Conservation (phyloP, 345 rosid genomes). For the Boechera retrofracta region DNA sequence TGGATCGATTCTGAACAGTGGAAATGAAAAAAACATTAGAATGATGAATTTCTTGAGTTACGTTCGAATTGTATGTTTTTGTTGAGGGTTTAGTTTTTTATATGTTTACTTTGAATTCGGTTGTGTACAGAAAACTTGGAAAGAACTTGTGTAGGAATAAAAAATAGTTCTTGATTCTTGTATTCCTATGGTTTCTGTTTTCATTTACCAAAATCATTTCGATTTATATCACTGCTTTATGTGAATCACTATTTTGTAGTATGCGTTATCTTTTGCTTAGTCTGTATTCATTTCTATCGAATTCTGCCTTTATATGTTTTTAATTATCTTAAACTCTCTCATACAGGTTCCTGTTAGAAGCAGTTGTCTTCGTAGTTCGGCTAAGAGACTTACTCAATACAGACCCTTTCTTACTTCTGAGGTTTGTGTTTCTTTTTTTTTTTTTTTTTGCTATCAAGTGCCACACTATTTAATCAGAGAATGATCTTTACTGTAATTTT, state of each 20-base stretch:
- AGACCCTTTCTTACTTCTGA: conserved; percentile 55
- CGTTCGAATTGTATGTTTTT: neutral
- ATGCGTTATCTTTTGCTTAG: neutral
- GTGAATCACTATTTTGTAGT: neutral
- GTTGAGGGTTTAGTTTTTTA: neutral
- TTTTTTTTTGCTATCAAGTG: neutral
- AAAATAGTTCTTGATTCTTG: neutral
- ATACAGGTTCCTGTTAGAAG: conserved; percentile 53
- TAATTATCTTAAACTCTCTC: neutral
- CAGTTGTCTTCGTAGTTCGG: conserved; percentile 49
- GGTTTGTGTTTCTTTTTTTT: conserved; percentile 53
- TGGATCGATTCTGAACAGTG: neutral
- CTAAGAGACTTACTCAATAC: conserved; percentile 48
- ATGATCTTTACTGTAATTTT: conserved; percentile 6
- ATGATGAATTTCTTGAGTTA: neutral
- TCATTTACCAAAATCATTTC: neutral
- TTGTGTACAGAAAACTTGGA: neutral
- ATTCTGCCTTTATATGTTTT: neutral
- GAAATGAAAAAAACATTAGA: neutral
- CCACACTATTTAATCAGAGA: neutral
- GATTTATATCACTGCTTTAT: no score
- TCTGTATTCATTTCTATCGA: neutral
- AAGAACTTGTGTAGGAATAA: neutral
- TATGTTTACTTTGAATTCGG: neutral
- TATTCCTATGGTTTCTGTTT: conserved; percentile 7